Evolutionary conservation across 176 grass and related monocot species (phyloP).

Genomic region (Ananas comosus): DNA sequence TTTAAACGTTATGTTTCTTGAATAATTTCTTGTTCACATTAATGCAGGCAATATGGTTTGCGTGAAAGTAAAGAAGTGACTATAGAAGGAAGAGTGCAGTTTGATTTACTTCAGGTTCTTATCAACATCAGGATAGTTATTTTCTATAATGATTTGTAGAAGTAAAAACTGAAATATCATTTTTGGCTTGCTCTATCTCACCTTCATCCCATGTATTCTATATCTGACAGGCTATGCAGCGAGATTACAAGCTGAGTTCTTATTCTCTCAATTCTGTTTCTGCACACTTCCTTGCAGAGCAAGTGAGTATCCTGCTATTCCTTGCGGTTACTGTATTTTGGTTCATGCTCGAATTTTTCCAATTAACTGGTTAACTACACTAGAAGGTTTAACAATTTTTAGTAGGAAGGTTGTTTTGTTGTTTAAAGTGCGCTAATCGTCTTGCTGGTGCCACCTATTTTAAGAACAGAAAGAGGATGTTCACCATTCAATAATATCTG

Average conservation of each 20-base stretch:
- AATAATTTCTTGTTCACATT: constrained; percentile 4
- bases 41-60: constrained; percentile 74
- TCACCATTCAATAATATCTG: constrained; percentile 99
- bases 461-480: constrained; percentile 90
- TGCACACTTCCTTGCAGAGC: constrained; percentile 90
- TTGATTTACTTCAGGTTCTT: constrained; percentile 89
- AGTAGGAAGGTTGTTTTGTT: neutral
- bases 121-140: constrained; percentile 1
- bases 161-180: neutral
- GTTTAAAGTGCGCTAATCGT: too few species aligned
- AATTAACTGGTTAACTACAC: constrained; percentile 1
- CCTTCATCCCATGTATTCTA: constrained; percentile 4
- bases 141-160: neutral
- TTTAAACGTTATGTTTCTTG: neutral
- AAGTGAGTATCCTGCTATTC: constrained; percentile 47
- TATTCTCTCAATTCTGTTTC: constrained; percentile 98
- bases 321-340: neutral
- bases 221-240: constrained; percentile 72
- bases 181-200: neutral
- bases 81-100: constrained; percentile 94
- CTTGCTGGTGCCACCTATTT: constrained; percentile 17
- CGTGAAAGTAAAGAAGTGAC: constrained; percentile 99
- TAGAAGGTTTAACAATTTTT: too few species aligned
- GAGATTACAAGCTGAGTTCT: constrained; percentile 97
- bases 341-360: constrained; percentile 8